A percentile compares a stretch with the other conserved stretches of the same genome.
Conservation (phyloP, 306 rosid genomes). For the Macrotyloma uniflorum region DNA sequence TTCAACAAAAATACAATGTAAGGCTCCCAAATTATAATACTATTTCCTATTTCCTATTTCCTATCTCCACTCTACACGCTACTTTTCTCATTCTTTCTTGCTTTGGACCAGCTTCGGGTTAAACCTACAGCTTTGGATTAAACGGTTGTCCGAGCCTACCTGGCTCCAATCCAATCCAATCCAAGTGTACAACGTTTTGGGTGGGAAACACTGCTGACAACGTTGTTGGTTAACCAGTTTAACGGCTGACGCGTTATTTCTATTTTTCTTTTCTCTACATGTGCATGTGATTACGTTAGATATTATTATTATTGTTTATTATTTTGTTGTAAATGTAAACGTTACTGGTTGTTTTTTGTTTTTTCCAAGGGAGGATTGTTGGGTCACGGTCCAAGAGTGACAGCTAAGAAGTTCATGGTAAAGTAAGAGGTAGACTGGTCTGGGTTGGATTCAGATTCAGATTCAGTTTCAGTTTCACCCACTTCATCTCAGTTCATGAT, state of each 20-base stretch:
- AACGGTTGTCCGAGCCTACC: conserved; percentile 91
- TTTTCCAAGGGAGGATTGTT: not conserved
- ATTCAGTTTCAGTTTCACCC: conserved; percentile 9
- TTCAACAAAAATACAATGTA: not conserved
- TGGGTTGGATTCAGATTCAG: not conserved
- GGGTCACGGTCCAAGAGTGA: conserved; percentile 29
- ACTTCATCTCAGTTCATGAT: not conserved
- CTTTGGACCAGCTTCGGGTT: conserved; percentile 41
- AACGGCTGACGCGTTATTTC: not conserved
- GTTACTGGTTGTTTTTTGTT: not conserved
- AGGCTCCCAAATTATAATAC: not conserved
- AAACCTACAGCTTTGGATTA: conserved; percentile 57
- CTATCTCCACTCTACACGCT: not conserved
- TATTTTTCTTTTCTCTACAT: not conserved
- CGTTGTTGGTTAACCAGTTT: not conserved
- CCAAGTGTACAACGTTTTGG: conserved; percentile 23
- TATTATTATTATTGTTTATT: not conserved
- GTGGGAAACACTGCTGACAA: not conserved
- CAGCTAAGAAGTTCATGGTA: conserved; percentile 24
- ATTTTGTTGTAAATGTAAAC: not conserved
- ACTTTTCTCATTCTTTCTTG: conserved; percentile 21
- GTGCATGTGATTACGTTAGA: conserved; percentile 8
- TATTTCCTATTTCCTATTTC: not conserved
- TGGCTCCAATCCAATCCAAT: not conserved
- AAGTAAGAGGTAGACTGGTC: not conserved